Evolutionary conservation across 805 yeast species (phyloP), one percentile per base, ranked within the genome.

Genomic region (Sungouiozyma ichnusensis): DNA sequence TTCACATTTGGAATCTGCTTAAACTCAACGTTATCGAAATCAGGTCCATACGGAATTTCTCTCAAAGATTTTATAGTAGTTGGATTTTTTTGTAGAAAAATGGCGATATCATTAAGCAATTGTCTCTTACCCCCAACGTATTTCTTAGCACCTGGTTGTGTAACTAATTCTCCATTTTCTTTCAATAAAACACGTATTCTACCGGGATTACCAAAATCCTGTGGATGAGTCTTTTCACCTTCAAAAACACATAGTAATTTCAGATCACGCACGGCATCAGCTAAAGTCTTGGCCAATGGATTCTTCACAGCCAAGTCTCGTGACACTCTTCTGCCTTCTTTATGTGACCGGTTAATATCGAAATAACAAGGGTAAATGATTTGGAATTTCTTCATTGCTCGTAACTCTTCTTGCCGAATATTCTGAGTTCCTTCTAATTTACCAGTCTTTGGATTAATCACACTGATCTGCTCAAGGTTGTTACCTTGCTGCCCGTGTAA

Each of bases 201-300:
- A n/a, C 98, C 98, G 3, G 97, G 94, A 57, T 90, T 90, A 50
- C 97, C 94, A 73, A 81, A 92, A 64, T 90, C 97, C 62, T 88
- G 95, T 11, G 97, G 97, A 64, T 90, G 98, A 1, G 82, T 63
- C 65, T 87, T 92, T 45, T 82, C 85, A 46, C 90, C 78, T 63
- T 85, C 92, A 44, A 79, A 69, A 35, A 81, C 67, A 33, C 64
- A 62, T 3, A 54, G 48, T 20, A 66, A 44, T 13, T 62, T 60
- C 16, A 69, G 39, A 3, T 49, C 36, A 19, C 63, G 56, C 38
- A 74, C 71, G 40, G 95, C 97, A 52, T 86, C 94, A 9, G 81
- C 73, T 16, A 90, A 71, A 4, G 83, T 77, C 54, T 79, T 79
- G 1, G 95, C 97, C 48, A 90, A 66, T 4, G 98, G 98, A 61